Evolutionary conservation across 2,329 filamentous ascomycete genomes (phyloP), one percentile per base, ranked within the genome.

Genomic region (Paecilomyces niveus): DNA sequence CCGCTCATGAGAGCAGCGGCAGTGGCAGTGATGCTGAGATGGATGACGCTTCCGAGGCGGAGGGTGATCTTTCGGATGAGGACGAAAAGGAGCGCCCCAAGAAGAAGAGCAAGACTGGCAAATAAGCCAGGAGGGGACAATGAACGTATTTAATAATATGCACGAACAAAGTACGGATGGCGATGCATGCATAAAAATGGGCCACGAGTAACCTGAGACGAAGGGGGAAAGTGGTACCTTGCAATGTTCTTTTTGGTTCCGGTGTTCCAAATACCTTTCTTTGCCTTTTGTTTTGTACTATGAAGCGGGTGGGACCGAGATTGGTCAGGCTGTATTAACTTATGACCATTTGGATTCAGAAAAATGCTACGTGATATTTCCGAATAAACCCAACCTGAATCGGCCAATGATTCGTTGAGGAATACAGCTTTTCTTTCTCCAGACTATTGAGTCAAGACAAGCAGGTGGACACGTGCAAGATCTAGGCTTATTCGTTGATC

Each of bases 1-100:
- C 89, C 56, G 88, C 85, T 53, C 93, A 97, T 70, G 90, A 96
- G 71, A 96, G 91, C 70, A 89, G 86, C 11, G 86, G 83, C 18
- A 87, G 84, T 65, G 87, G 84, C 61, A 84, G 82, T 51, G 87
- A 87, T 55, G 85, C 80, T 65, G 85, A 60, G 49, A 57, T 60
- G 54, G 58, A 51, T 24, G 59, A 62, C 9, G 64, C 50, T 52
- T 52, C 50, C 11, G 50, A 26, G 8, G 50, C 50, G 5, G 50
- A n/a, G 26, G 32, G 15, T 21, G 35, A 7, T 31, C n/a, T n/a
- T 51, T 52, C 39, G 58, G 18, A 58, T 15, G 59, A 62, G 3
- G 62, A 62, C 1, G 59, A 61, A 21, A 72, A 75, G 39, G 67
- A 69, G 50, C 50, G 50, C 13, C 50, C 50, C 9, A 52, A 52